These are phyloP conservation scores for Peronospora tabacina DNA, from an alignment of 352 stramenopile species.

Conservation along the genomic window DNA sequence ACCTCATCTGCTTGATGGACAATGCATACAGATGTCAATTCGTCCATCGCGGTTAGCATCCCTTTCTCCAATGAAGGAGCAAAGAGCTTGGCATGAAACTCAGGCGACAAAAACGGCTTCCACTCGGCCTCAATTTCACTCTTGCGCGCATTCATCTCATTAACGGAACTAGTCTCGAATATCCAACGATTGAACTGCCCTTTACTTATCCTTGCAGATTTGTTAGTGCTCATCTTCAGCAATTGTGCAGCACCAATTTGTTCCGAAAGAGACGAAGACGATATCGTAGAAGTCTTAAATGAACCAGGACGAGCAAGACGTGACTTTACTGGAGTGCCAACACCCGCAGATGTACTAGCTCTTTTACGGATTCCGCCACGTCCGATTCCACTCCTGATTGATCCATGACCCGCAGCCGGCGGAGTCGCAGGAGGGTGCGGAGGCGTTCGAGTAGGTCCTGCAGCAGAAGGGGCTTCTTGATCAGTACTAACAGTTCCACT, in stretches of 20 bases:
- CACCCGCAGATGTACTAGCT: conserved; percentile 18
- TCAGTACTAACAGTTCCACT: conserved; percentile 5
- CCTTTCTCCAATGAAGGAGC: conserved; percentile 70
- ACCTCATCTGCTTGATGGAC: conserved; percentile 61
- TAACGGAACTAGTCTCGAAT: conserved; percentile 62
- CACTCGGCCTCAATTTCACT: conserved; percentile 70
- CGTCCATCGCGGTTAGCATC: conserved; percentile 72
- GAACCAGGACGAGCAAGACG: conserved; percentile 32
- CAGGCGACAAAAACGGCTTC: conserved; percentile 55
- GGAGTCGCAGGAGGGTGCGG: conserved; percentile 8
- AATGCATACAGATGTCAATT: conserved; percentile 53
- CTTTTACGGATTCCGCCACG: conserved; percentile 20
- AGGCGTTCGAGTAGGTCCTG: conserved; percentile 4
- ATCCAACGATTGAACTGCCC: conserved; percentile 80
- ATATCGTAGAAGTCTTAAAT: conserved; percentile 15
- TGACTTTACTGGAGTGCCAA: conserved; percentile 27
- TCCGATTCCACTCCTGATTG: conserved; percentile 7
- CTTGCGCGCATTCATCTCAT: conserved; percentile 64
- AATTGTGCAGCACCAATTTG: conserved; percentile 26
- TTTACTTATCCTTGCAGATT: conserved; percentile 48
- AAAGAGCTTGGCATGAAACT: conserved; percentile 76
- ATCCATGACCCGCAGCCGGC: conserved; percentile 7
- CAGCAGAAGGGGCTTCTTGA: conserved; percentile 2
- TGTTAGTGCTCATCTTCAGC: conserved; percentile 62
- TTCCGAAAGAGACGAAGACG: conserved; percentile 33